Evolutionary conservation across 805 yeast species (phyloP), one percentile per base, ranked within the genome.

Genomic region (Spencermartinsiella europaea): DNA sequence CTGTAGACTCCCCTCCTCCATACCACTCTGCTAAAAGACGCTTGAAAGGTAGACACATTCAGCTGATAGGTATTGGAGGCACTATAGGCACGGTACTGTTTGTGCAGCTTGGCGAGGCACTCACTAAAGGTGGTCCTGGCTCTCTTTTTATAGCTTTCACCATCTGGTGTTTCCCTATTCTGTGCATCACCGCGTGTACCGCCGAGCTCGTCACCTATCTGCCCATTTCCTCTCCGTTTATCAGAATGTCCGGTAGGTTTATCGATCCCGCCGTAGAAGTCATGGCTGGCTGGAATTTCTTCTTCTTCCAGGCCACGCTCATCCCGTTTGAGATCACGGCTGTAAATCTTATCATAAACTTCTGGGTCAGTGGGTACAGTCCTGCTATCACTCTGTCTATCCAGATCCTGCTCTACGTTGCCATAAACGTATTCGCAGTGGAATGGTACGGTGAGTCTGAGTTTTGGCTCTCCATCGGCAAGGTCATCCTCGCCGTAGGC

Each of bases 291-390:
- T 85, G 87, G 83, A 85, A 85, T 59, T 85, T 83, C 58, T 84
- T 85, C 77, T 70, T 85, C 51, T 68, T 85, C 56, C 83, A 84
- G 60, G 82, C 89, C 52, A 80, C 85, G 0, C 79, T 81, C 49
- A 83, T 87, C 42, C 95, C 95, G 1, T 85, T 81, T 57, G 95
- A 88, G 65, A 81, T 87, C 45, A 84, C 84, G 5, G 84, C 89
- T 4, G 90, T 83, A 5, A 84, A 85, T 54, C 75, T 87, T 12
- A 80, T 87, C 57, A 73, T 87, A 40, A 89, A 86, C 59, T 87
- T 72, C 58, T 87, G 95, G 95, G 71, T 85, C 50, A 80, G 78
- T 51, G 90, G 80, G 55, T 85, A 79, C 61, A 73, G 80, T 1
- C 83, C 91, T 0, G 95, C 81, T 0, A 82, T 78, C 16, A 76